These are phyloP conservation scores for Candida corydali DNA, from an alignment of 805 yeast genomes.

Conservation along the genomic window DNA sequence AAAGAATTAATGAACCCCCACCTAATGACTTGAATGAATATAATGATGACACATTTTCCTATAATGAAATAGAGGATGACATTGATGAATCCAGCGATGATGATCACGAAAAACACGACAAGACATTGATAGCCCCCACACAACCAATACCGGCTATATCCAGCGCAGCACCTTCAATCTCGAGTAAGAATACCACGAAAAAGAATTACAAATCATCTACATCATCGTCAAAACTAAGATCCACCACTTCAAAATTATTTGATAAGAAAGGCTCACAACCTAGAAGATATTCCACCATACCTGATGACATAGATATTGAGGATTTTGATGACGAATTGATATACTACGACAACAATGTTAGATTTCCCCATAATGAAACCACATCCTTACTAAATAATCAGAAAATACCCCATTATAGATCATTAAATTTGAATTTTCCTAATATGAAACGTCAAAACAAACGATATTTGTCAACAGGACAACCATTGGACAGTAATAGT, in stretches of 20 bases:
- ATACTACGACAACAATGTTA: slow-evolving; percentile 37
- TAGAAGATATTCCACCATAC: slow-evolving; percentile 67
- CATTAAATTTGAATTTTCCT: slow-evolving; percentile 32
- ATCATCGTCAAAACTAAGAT: slow-evolving; percentile 45
- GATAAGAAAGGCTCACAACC: slow-evolving; percentile 71
- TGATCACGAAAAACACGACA: slow-evolving; percentile 15
- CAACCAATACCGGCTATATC: slow-evolving; percentile 3
- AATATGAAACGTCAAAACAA: slow-evolving; percentile 21
- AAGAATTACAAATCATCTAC: slow-evolving; percentile 28
- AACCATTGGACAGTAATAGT: slow-evolving; percentile 20
- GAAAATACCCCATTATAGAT: slow-evolving; percentile 37
- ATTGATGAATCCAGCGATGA: slow-evolving; percentile 27
- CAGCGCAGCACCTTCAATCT: slow-evolving; percentile 7
- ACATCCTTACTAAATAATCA: slow-evolving; percentile 27
- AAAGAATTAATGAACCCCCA: slow-evolving; percentile 4
- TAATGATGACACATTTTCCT: slow-evolving; percentile 17
- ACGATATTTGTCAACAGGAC: slow-evolving; percentile 37
- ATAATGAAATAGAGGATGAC: slow-evolving; percentile 21
- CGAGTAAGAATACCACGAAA: slow-evolving; percentile 20
- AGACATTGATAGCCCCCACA: slow-evolving; percentile 1
- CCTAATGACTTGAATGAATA: slow-evolving; percentile 13
- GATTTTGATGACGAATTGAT: slow-evolving; percentile 52
- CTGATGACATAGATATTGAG: slow-evolving; percentile 56
- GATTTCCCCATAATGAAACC: slow-evolving; percentile 20
- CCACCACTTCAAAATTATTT: slow-evolving; percentile 70